phyloP scores from a whole-genome alignment of 768 basidiomycete species.

The Russula abietina region DNA sequence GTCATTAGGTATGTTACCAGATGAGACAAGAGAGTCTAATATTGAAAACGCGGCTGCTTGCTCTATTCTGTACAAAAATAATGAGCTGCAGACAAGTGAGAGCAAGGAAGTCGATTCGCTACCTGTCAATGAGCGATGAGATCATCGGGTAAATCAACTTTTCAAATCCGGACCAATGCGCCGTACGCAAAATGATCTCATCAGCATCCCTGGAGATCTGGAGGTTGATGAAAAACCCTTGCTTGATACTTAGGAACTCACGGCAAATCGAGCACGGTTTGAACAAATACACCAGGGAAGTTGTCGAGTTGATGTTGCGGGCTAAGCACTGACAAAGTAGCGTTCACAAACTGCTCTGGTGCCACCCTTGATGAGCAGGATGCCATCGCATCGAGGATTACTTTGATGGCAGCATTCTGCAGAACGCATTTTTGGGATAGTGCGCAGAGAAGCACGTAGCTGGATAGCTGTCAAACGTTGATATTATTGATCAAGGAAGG shows the following conservation, averaged over 20 bases:
- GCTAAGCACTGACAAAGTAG: constrained; percentile 58
- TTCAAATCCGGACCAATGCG: constrained; percentile 48
- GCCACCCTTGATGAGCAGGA: constrained; percentile 44
- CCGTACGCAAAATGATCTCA: constrained; percentile 41
- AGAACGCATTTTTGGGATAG: constrained; percentile 63
- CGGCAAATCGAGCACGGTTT: constrained; percentile 10
- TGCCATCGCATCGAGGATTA: constrained; percentile 51
- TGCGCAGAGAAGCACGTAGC: constrained; percentile 64
- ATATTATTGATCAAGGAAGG: background rate
- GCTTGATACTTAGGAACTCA: background rate
- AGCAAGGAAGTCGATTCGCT: background rate
- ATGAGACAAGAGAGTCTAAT: constrained; percentile 6
- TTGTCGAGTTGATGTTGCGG: constrained; percentile 51
- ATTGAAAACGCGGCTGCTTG: constrained; percentile 3
- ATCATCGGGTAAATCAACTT: constrained; percentile 53
- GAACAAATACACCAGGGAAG: constrained; percentile 29
- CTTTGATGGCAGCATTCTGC: constrained; percentile 50
- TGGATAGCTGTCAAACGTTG: constrained; percentile 48
- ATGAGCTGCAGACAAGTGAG: background rate
- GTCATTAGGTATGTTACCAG: background rate
- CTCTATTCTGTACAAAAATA: constrained; percentile 1
- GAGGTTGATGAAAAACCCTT: background rate
- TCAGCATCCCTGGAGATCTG: constrained; percentile 38
- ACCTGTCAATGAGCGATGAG: constrained; percentile 36
- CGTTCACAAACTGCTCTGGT: constrained; percentile 56